phyloP scores from a whole-genome alignment of 2,329 filamentous ascomycete genomes.

The Domatiomyces globalis region DNA sequence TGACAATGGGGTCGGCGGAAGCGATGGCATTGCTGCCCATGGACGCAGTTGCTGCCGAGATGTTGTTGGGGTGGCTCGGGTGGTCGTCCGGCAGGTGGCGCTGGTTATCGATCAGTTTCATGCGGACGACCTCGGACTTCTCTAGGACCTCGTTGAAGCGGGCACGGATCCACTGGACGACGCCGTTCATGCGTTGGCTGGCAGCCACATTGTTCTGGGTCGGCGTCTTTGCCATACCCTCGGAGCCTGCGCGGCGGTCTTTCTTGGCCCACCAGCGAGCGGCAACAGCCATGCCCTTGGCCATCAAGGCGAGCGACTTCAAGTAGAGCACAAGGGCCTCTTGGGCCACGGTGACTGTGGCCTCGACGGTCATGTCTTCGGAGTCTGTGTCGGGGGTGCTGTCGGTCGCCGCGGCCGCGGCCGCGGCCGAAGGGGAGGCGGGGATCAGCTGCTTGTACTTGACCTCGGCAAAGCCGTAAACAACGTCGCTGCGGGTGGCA shows the following conservation, averaged over 20 bases:
- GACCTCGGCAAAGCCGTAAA: constrained; percentile 94
- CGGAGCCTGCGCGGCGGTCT: constrained; percentile 46
- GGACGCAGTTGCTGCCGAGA: constrained; percentile 44
- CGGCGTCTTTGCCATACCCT: constrained; percentile 29
- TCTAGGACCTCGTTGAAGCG: constrained; percentile 96
- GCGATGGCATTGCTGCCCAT: constrained; percentile 43
- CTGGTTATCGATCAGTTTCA: constrained; percentile 77
- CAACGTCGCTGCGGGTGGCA: constrained; percentile 84
- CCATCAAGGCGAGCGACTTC: constrained; percentile 77
- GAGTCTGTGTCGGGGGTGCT: constrained; percentile 26
- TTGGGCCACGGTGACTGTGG: constrained; percentile 73
- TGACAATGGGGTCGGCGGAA: constrained; percentile 61
- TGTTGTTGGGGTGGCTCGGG: constrained; percentile 70
- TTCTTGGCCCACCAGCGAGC: constrained; percentile 81
- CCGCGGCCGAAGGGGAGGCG: constrained; percentile 53
- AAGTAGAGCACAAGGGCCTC: constrained; percentile 93
- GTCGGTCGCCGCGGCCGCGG: constrained; percentile 17
- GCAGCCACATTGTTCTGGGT: constrained; percentile 38
- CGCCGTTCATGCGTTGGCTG: constrained; percentile 67
- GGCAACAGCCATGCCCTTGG: constrained; percentile 90
- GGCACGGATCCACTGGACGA: constrained; percentile 86
- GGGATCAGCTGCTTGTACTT: constrained; percentile 97
- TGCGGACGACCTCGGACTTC: constrained; percentile 86
- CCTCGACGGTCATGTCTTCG: constrained; percentile 72
- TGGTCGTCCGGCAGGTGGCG: constrained; percentile 71